phyloP scores from a whole-genome alignment of 768 basidiomycete genomes.

The Daedaleopsis sinensis region DNA sequence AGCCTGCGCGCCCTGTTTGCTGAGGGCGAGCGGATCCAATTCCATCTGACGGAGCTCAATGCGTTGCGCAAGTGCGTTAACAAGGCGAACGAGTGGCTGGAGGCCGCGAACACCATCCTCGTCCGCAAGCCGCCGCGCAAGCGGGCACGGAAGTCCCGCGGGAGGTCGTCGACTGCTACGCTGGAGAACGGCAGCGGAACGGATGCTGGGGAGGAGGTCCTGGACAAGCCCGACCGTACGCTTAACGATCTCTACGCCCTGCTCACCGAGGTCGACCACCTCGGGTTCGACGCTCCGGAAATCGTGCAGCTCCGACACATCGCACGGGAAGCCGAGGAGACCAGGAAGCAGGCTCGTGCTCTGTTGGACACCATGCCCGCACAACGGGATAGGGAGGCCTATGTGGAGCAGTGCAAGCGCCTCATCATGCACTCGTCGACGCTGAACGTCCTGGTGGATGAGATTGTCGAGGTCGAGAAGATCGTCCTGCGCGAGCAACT shows the following conservation, averaged over 20 bases:
- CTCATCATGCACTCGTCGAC: slow-evolving; percentile 72
- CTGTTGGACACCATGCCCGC: slow-evolving; percentile 49
- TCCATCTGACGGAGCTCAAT: slow-evolving; percentile 69
- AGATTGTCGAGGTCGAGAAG: slow-evolving; percentile 75
- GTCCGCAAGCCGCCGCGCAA: slow-evolving; percentile 81
- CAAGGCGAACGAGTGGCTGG: slow-evolving; percentile 88
- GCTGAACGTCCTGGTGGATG: slow-evolving; percentile 83
- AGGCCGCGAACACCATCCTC: slow-evolving; percentile 76
- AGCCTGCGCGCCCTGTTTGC: slow-evolving; percentile 79
- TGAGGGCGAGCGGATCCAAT: slow-evolving; percentile 87
- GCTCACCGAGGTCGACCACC: slow-evolving; percentile 68
- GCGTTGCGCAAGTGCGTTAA: slow-evolving; percentile 78
- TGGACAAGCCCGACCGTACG: slow-evolving; percentile 70
- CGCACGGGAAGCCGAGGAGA: slow-evolving; percentile 66
- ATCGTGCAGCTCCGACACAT: slow-evolving; percentile 57
- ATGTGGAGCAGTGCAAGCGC: slow-evolving; percentile 70
- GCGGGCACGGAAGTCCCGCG: slow-evolving; percentile 66
- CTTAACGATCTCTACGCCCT: slow-evolving; percentile 72
- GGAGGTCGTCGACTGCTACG: slow-evolving; percentile 41
- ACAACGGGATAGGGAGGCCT: slow-evolving; percentile 54
- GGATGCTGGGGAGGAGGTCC: slow-evolving; percentile 41
- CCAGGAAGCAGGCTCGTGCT: slow-evolving; percentile 53
- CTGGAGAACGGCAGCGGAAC: slow-evolving; percentile 33
- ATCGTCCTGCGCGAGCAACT: slow-evolving; percentile 82
- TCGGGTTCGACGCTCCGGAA: slow-evolving; percentile 87